These are phyloP conservation scores for Dictyostelium firmibasis DNA, from an alignment of 78 protist genomes.

Conservation along the genomic window DNA sequence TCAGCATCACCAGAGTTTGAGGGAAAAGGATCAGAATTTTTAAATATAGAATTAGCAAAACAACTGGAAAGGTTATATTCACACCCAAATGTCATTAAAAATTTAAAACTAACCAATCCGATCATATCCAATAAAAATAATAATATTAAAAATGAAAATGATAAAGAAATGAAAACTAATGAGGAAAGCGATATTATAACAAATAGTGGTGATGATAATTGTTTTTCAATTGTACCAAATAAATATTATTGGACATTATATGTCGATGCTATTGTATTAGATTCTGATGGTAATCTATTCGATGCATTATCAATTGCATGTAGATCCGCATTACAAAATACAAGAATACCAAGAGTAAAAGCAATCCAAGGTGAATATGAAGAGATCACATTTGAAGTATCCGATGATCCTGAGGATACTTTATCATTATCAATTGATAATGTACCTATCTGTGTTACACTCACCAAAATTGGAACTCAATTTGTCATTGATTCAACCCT, in stretches of 20 bases:
- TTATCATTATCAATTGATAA: neutral
- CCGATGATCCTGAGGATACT: constrained; percentile 53
- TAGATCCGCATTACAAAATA: constrained; percentile 80
- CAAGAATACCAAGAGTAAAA: constrained; percentile 66
- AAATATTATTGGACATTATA: constrained; percentile 81
- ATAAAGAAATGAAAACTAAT: neutral
- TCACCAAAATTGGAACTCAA: constrained; percentile 73
- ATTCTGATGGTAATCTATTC: constrained; percentile 80
- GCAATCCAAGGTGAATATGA: constrained; percentile 50
- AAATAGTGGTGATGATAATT: neutral
- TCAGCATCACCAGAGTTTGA: constrained; percentile 86
- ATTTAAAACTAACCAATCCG: constrained; percentile 12
- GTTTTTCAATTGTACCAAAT: constrained; percentile 61
- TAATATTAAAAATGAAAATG: neutral
- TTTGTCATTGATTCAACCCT: constrained; percentile 78
- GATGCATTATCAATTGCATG: constrained; percentile 84
- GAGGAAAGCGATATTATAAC: neutral
- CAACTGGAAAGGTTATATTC: constrained; percentile 60
- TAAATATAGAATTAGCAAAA: constrained; percentile 76
- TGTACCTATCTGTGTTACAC: constrained; percentile 73
- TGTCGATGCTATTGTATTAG: constrained; percentile 85
- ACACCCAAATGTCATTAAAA: constrained; percentile 6
- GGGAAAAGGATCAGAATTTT: constrained; percentile 59
- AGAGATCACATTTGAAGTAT: constrained; percentile 63
- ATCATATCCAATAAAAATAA: neutral